These are phyloP conservation scores for Endocladia muricata DNA, from an alignment of 31 red algal genomes.

Conservation along the genomic window DNA sequence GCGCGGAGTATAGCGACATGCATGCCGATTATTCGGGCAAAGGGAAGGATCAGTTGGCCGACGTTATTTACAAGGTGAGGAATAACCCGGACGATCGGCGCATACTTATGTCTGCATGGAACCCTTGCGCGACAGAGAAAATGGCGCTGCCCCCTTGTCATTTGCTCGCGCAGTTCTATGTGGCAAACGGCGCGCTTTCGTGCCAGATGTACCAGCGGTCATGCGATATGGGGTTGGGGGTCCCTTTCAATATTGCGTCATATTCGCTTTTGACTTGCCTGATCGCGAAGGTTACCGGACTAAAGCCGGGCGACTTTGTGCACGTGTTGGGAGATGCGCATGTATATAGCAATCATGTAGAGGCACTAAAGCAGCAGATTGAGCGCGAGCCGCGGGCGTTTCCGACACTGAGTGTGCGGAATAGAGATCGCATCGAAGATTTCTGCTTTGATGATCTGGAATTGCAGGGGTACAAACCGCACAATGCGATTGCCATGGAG, in stretches of 20 bases:
- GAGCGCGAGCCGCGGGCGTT: constrained; percentile 69
- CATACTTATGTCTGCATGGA: constrained; percentile 95
- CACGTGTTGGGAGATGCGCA: constrained; percentile 97
- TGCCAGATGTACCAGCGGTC: constrained; percentile 98
- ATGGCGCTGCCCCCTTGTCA: constrained; percentile 99
- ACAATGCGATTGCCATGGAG: constrained; percentile 82
- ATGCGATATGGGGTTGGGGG: constrained; percentile 95
- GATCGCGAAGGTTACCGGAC: constrained; percentile 82
- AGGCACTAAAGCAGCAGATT: constrained; percentile 77
- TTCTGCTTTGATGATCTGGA: constrained; percentile 80
- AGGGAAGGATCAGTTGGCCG: constrained; percentile 86
- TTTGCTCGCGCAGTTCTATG: constrained; percentile 95
- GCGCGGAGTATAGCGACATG: constrained; percentile 78
- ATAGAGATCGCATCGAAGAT: constrained; percentile 74
- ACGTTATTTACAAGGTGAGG: constrained; percentile 68
- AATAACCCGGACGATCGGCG: constrained; percentile 87
- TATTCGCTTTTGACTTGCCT: constrained; percentile 93
- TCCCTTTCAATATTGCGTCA: constrained; percentile 98
- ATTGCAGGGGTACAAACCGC: constrained; percentile 78
- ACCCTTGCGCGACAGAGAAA: constrained; percentile 58
- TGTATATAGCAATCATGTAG: constrained; percentile 94
- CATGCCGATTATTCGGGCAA: constrained; percentile 77
- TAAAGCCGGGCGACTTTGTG: constrained; percentile 85
- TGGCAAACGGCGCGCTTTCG: constrained; percentile 89
- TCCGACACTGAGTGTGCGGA: constrained; percentile 60